Conservation (phyloP, 805 yeast genomes). For the Metschnikowia peoriensis region DNA sequence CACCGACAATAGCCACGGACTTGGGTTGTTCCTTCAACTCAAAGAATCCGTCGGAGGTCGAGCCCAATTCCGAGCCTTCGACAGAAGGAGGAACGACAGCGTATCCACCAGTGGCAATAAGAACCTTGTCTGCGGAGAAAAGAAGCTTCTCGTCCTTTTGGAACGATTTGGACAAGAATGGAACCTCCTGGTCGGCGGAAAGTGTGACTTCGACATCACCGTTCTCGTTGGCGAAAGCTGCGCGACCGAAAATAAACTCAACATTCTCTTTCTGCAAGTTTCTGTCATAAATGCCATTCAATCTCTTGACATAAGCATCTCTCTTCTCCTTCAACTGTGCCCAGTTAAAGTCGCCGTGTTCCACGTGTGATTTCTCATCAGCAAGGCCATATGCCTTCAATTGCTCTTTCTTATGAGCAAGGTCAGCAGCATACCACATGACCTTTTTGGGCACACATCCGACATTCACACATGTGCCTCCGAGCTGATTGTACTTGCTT, state of each 20-base stretch:
- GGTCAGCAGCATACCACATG: slow-evolving; percentile 96
- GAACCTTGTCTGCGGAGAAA: slow-evolving; percentile 76
- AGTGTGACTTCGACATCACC: slow-evolving; percentile 76
- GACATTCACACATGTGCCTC: slow-evolving; percentile 98
- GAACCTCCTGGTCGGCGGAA: slow-evolving; percentile 39
- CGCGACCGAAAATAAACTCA: slow-evolving; percentile 83
- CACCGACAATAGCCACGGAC: slow-evolving; percentile 92
- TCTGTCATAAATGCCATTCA: slow-evolving; percentile 91
- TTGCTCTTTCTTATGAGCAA: slow-evolving; percentile 71
- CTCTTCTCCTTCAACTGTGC: slow-evolving; percentile 74
- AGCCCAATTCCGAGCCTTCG: slow-evolving; percentile 81
- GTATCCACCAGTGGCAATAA: slow-evolving; percentile 92
- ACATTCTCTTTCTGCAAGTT: slow-evolving; percentile 88
- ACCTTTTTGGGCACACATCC: slow-evolving; percentile 99
- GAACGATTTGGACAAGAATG: slow-evolving; percentile 31
- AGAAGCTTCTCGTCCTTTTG: slow-evolving; percentile 53
- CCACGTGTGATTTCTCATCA: slow-evolving; percentile 50
- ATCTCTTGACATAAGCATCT: slow-evolving; percentile 83
- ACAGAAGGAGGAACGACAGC: slow-evolving; percentile 68
- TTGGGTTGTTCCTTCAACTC: slow-evolving; percentile 79
- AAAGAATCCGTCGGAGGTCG: slow-evolving; percentile 89
- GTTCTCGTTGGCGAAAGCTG: slow-evolving; percentile 58
- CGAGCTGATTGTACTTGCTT: slow-evolving; percentile 63
- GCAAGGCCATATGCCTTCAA: slow-evolving; percentile 83
- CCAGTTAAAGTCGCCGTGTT: slow-evolving; percentile 72